Evolutionary conservation across 1,284 basidiomycete genomes (phyloP).

Genomic region (Apiotrichum veenhuisii): DNA sequence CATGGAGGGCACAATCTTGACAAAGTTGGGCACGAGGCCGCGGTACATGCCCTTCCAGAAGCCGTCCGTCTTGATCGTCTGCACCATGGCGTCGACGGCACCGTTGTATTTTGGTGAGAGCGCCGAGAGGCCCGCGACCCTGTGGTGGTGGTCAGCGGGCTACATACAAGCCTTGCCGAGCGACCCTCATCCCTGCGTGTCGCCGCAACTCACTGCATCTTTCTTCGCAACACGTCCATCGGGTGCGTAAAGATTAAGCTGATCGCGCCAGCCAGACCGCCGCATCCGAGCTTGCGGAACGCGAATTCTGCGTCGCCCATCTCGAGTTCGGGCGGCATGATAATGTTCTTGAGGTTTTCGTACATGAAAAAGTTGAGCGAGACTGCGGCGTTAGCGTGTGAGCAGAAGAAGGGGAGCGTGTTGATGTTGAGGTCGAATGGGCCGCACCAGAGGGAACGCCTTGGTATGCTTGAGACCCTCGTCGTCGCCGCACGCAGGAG

Average conservation of each 20-base stretch:
- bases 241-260: constrained; percentile 94
- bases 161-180: too few species aligned
- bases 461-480: too few species aligned
- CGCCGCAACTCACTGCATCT: constrained; percentile 85
- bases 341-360: constrained; percentile 33
- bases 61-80: constrained; percentile 71
- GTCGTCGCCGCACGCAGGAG: too few species aligned
- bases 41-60: constrained; percentile 55
- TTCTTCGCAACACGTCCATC: constrained; percentile 86
- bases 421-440: too few species aligned
- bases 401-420: neutral
- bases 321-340: constrained; percentile 28
- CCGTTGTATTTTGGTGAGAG: constrained; percentile 67
- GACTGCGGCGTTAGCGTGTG: constrained; percentile 38
- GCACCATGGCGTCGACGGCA: constrained; percentile 68
- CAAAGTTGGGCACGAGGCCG: constrained; percentile 85
- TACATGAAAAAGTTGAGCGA: constrained; percentile 51
- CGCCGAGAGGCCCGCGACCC: constrained; percentile 65
- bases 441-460: too few species aligned
- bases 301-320: constrained; percentile 34
- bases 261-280: constrained; percentile 59
- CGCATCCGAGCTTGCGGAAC: constrained; percentile 50
- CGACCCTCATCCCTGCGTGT: too few species aligned
- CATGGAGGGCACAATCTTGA: constrained; percentile 82
- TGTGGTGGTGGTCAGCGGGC: neutral